phyloP scores from a whole-genome alignment of 2,329 filamentous ascomycete genomes.

The Talaromyces sp. region DNA sequence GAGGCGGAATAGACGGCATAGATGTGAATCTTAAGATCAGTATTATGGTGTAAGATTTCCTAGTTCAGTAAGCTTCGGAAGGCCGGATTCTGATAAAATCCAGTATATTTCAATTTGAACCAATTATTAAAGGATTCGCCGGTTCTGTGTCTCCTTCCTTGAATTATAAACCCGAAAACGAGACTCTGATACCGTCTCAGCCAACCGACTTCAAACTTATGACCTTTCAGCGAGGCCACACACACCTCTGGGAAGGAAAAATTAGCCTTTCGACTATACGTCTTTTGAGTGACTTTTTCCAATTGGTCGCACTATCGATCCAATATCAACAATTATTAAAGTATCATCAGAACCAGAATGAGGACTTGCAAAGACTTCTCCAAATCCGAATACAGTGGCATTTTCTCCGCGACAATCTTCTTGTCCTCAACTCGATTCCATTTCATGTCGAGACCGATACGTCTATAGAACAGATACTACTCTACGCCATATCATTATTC shows the following conservation, averaged over 20 bases:
- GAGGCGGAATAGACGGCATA: conserved; percentile 20
- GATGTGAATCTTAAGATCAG: conserved; percentile 19
- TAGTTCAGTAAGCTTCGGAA: too few relatives aligned
- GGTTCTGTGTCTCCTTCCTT: background rate
- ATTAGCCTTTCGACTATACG: conserved; percentile 1
- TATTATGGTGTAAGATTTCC: conserved; percentile 12
- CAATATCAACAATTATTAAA: background rate
- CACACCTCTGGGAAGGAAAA: background rate
- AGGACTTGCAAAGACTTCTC: background rate
- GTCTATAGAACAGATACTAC: conserved; percentile 8
- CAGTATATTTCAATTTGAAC: conserved; percentile 12
- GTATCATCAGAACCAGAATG: background rate
- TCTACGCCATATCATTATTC: conserved; percentile 10
- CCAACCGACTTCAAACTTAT: conserved; percentile 14
- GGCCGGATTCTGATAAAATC: background rate
- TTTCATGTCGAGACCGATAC: background rate
- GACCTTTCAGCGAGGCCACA: conserved; percentile 11
- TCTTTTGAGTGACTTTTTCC: conserved; percentile 14
- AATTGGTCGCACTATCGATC: conserved; percentile 7
- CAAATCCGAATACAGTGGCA: conserved; percentile 7
- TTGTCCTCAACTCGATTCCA: background rate
- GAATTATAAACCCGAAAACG: background rate
- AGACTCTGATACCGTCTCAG: background rate
- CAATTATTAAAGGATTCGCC: conserved; percentile 3
- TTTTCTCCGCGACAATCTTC: conserved; percentile 5